A percentile compares a stretch with the other conserved stretches of the same genome.
Conservation (phyloP, 495 filamentous ascomycete genomes). For the Lophium mytilinum region DNA sequence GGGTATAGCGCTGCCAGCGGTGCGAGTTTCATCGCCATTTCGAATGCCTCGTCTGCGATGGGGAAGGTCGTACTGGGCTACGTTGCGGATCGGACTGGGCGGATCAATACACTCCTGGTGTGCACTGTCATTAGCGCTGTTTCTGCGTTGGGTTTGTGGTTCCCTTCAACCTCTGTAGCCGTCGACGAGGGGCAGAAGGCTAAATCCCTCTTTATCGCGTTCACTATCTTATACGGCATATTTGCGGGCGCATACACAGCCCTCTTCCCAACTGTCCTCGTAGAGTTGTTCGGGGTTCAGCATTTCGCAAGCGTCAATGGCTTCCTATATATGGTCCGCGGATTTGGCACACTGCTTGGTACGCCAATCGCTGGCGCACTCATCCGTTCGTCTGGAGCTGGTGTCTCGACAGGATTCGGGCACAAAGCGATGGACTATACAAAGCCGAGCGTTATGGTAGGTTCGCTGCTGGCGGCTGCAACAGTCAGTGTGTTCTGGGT, state of each 20-base stretch:
- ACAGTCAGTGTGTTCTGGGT: slow-evolving; percentile 1
- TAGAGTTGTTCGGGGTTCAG: slow-evolving; percentile 39
- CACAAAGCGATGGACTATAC: not conserved
- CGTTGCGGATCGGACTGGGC: slow-evolving; percentile 27
- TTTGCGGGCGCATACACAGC: slow-evolving; percentile 38
- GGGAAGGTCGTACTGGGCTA: slow-evolving; percentile 27
- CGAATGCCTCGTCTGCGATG: slow-evolving; percentile 24
- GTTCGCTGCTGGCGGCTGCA: not conserved
- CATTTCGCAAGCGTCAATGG: slow-evolving; percentile 40
- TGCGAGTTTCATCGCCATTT: slow-evolving; percentile 31
- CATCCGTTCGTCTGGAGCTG: slow-evolving; percentile 10
- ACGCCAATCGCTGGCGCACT: slow-evolving; percentile 38
- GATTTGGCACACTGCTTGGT: slow-evolving; percentile 37
- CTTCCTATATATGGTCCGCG: slow-evolving; percentile 38
- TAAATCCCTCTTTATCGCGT: slow-evolving; percentile 33
- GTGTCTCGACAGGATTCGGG: not conserved
- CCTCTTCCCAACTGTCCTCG: slow-evolving; percentile 34
- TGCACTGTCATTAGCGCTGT: slow-evolving; percentile 36
- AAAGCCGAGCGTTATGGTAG: slow-evolving; percentile 1
- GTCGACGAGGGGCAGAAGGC: not conserved
- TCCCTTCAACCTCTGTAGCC: slow-evolving; percentile 27
- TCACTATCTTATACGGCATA: slow-evolving; percentile 35
- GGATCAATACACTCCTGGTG: slow-evolving; percentile 36
- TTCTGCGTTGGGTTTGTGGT: slow-evolving; percentile 34
- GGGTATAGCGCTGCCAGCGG: slow-evolving; percentile 34